phyloP scores from a whole-genome alignment of 805 yeast genomes.

The Kluyveromyces nonfermentans region DNA sequence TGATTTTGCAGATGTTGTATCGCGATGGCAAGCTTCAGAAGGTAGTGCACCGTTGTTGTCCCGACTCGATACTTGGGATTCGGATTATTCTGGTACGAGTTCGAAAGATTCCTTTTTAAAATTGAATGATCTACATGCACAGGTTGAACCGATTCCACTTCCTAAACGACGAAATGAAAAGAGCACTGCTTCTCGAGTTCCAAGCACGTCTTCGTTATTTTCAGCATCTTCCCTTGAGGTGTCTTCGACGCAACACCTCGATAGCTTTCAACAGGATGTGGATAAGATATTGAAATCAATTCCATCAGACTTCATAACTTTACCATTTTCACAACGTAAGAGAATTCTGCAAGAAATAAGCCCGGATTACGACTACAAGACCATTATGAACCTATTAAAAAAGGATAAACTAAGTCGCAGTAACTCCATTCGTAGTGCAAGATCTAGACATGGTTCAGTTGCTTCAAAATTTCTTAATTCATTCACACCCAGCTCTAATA shows the following conservation, averaged over 20 bases:
- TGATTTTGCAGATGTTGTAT: slow-evolving; percentile 42
- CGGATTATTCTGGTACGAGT: background rate
- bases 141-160: slow-evolving; percentile 8
- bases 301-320: slow-evolving; percentile 44
- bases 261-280: slow-evolving; percentile 16
- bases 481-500: slow-evolving; percentile 24
- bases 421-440: slow-evolving; percentile 10
- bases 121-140: slow-evolving; percentile 6
- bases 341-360: slow-evolving; percentile 30
- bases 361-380: slow-evolving; percentile 30
- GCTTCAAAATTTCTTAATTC: slow-evolving; percentile 28
- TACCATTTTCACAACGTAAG: slow-evolving; percentile 55
- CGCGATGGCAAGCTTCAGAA: slow-evolving; percentile 36
- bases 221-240: background rate
- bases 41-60: background rate
- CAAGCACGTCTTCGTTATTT: background rate
- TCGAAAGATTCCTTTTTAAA: slow-evolving; percentile 1
- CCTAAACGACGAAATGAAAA: slow-evolving; percentile 2
- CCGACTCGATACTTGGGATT: slow-evolving; percentile 1
- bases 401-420: slow-evolving; percentile 18
- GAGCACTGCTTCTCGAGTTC: background rate
- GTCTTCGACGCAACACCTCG: background rate
- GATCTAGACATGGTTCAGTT: slow-evolving; percentile 24
- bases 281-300: slow-evolving; percentile 27
- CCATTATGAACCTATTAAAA: slow-evolving; percentile 24